Conservation (phyloP, 129 eudicot species). For the Helianthus tuberosus region DNA sequence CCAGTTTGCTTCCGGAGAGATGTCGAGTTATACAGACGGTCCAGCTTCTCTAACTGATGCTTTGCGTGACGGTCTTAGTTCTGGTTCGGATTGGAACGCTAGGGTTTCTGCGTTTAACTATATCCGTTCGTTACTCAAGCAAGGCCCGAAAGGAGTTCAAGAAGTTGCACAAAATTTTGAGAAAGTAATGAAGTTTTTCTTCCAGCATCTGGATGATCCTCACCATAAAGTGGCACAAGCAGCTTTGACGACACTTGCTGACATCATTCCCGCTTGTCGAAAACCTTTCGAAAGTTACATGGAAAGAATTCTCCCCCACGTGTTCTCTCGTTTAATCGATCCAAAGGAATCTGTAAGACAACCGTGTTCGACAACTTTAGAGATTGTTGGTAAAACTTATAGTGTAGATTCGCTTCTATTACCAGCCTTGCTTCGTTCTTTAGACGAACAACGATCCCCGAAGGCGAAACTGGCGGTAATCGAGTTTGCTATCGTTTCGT, state of each 20-base stretch:
- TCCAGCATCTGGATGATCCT: conserved; percentile 94
- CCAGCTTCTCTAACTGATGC: conserved; percentile 91
- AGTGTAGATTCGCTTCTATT: conserved; percentile 78
- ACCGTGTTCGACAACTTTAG: conserved; percentile 77
- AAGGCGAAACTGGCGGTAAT: conserved; percentile 94
- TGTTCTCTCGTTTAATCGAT: conserved; percentile 87
- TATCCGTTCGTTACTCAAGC: conserved; percentile 70
- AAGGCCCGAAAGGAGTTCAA: conserved; percentile 84
- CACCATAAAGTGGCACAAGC: conserved; percentile 99
- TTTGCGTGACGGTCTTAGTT: conserved; percentile 71
- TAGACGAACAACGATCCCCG: conserved; percentile 96
- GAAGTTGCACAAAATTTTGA: conserved; percentile 89
- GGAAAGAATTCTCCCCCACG: conserved; percentile 92
- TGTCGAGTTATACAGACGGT: conserved; percentile 69
- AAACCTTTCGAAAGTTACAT: conserved; percentile 93
- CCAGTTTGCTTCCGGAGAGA: conserved; percentile 69
- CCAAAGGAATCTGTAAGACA: conserved; percentile 89
- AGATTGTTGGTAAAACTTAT: conserved; percentile 79
- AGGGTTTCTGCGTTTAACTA: conserved; percentile 96
- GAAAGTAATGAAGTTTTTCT: conserved; percentile 94
- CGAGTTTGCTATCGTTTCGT: conserved; percentile 79
- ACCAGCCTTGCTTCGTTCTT: conserved; percentile 90
- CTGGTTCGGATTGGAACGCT: conserved; percentile 92
- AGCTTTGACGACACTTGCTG: conserved; percentile 93
- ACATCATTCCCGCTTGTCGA: conserved; percentile 82